Conservation (phyloP, 306 rosid species). For the Vigna hirtella region DNA sequence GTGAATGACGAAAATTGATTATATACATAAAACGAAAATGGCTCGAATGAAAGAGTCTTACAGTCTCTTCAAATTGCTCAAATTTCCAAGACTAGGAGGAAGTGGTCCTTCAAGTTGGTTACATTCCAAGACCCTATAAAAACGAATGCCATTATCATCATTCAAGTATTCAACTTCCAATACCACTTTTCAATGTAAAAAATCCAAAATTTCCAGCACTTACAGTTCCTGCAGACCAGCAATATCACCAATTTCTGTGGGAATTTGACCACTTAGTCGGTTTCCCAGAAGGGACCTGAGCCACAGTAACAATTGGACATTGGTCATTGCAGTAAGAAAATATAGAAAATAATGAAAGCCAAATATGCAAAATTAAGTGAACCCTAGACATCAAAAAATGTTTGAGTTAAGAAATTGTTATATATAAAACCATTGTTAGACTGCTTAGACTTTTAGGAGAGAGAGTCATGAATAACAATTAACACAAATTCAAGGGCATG, state of each 20-base stretch:
- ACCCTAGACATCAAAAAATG: not conserved
- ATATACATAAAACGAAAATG: not conserved
- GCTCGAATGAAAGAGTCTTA: conserved; percentile 47
- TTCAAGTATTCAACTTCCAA: conserved; percentile 15
- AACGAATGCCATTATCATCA: conserved; percentile 14
- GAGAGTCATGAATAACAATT: not conserved
- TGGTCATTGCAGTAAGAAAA: conserved; percentile 7
- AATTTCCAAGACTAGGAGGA: conserved; percentile 67
- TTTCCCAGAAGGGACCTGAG: conserved; percentile 75
- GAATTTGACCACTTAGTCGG: conserved; percentile 67
- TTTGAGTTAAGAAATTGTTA: conserved; percentile 14
- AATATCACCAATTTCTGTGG: conserved; percentile 63
- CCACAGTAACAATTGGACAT: conserved; percentile 23
- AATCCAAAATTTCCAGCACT: conserved; percentile 40
- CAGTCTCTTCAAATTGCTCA: conserved; percentile 66
- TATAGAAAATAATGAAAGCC: not conserved
- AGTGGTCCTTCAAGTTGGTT: conserved; percentile 69
- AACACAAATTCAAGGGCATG: not conserved
- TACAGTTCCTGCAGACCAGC: conserved; percentile 60
- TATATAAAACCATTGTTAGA: not conserved
- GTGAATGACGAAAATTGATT: not conserved
- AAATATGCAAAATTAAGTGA: not conserved
- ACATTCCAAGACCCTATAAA: conserved; percentile 65
- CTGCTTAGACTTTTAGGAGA: not conserved
- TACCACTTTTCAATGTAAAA: not conserved